Evolutionary conservation across 2,329 filamentous ascomycete genomes (phyloP), one percentile per base, ranked within the genome.

Genomic region (Thielaviopsis ethacetica): DNA sequence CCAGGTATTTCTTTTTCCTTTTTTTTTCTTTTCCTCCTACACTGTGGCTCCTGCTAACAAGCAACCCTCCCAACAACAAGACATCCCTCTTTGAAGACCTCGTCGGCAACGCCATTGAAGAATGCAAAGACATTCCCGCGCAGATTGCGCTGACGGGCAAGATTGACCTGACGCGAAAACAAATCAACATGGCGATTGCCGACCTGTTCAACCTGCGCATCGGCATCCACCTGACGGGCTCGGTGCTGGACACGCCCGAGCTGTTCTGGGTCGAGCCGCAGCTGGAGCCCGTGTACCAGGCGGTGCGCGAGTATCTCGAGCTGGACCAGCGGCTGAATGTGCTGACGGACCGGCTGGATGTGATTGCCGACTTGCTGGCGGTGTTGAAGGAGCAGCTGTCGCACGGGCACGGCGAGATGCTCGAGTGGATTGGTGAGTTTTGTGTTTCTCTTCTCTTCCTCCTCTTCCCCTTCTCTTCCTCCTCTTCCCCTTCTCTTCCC

Each of bases 121-220:
- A 86, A 1, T 96, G 91, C 66, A 94, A 95, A 68, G 88, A 94
- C 61, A 87, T 98, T 4, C 93, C 93, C 0, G 85, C 88, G 9
- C 88, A 95, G 70, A 95, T 98, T 65, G 91, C 93, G 2, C 75
- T 87, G 63, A 96, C 91, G 0, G 93, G 93, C 63, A 93, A 91
- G 67, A 93, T 98, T 67, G 85, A 88, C 59, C 81, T 98, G 61
- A 89, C 84, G 61, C 83, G 91, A 51, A 83, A 83, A 61, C 84
- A 97, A 69, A 96, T 98, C 76, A 97, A 97, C 76, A 97, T 97
- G 91, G 91, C 97, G 72, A 96, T 98, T 62, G 93, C 93, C 69
- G 91, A 98, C 73, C 81, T 98, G 58, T 98, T 98, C 71, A 97
- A 98, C 68, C 76, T 98, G 34, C 83, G 93, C 62, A 97, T 98